Percentiles rank a stretch among this genome's conserved stretches.
Evolutionary conservation across 768 basidiomycete genomes (phyloP).

Genomic region (Melanogaster broomeanus): DNA sequence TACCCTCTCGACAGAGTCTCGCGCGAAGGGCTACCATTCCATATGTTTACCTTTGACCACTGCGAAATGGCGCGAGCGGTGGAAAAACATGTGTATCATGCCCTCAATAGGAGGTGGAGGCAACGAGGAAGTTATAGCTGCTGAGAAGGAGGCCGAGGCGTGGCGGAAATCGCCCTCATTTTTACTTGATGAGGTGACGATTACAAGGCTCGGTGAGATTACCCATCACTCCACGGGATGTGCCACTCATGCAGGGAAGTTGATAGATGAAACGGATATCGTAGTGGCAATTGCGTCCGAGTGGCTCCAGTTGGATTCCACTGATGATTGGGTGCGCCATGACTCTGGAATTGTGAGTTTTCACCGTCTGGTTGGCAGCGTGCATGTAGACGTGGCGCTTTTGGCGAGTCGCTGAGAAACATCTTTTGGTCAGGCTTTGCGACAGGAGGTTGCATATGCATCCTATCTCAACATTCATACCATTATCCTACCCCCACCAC

Average conservation of each 20-base stretch:
- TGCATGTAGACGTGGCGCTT: constrained; percentile 12
- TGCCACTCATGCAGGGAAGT: constrained; percentile 15
- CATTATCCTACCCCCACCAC: constrained; percentile 87
- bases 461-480: constrained; percentile 87
- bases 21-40: constrained; percentile 68
- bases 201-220: constrained; percentile 72
- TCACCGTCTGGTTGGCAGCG: constrained; percentile 6
- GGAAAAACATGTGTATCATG: constrained; percentile 86
- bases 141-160: constrained; percentile 70
- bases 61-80: constrained; percentile 80
- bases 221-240: constrained; percentile 10
- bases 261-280: constrained; percentile 70
- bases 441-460: constrained; percentile 91
- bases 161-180: constrained; percentile 89
- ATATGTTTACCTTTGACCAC: constrained; percentile 91
- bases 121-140: constrained; percentile 41
- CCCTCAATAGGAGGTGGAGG: constrained; percentile 41
- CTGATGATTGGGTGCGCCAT: constrained; percentile 92
- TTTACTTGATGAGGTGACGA: constrained; percentile 80
- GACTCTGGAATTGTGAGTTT: constrained; percentile 89
- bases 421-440: constrained; percentile 65
- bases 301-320: constrained; percentile 93
- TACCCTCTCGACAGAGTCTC: constrained; percentile 51
- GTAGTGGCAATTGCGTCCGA: constrained; percentile 82
- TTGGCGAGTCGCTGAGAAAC: constrained; percentile 11